Conservation (phyloP, 257 asterid genomes). For the Capsicum baccatum region DNA sequence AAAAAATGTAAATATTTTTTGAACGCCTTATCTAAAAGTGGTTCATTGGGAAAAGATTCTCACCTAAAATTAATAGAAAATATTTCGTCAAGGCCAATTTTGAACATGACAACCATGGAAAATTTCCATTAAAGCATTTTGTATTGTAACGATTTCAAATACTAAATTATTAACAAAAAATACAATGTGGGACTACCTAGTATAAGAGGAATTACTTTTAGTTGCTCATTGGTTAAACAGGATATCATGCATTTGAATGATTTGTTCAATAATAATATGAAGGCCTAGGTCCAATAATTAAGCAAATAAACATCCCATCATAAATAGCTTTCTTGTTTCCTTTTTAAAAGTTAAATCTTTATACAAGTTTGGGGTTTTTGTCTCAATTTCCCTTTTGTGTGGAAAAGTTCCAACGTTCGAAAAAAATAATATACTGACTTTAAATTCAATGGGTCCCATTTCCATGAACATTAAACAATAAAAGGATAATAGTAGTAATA, state of each 20-base stretch:
- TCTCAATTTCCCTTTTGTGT: neutral
- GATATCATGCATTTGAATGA: neutral
- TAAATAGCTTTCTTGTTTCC: slow-evolving; percentile 19
- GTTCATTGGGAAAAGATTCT: no score
- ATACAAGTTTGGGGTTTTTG: slow-evolving; percentile 30
- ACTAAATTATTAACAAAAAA: no score
- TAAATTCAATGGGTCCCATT: slow-evolving; percentile 32
- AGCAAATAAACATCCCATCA: slow-evolving; percentile 25
- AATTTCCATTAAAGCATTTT: no score
- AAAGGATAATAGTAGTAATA: neutral
- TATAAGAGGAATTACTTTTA: neutral
- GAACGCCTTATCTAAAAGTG: no score
- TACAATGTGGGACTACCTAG: no score
- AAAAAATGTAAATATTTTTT: no score
- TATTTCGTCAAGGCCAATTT: no score
- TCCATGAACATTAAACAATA: neutral
- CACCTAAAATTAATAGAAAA: no score
- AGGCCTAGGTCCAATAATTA: neutral
- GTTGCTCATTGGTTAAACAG: neutral
- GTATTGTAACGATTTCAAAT: no score
- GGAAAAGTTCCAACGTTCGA: slow-evolving; percentile 45
- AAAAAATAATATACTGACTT: slow-evolving; percentile 32
- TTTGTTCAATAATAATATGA: neutral
- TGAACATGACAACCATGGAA: no score
- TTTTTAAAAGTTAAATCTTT: neutral